Evolutionary conservation across 2,329 filamentous ascomycete species (phyloP), one percentile per base, ranked within the genome.

Genomic region (Colletotrichum godetiae): DNA sequence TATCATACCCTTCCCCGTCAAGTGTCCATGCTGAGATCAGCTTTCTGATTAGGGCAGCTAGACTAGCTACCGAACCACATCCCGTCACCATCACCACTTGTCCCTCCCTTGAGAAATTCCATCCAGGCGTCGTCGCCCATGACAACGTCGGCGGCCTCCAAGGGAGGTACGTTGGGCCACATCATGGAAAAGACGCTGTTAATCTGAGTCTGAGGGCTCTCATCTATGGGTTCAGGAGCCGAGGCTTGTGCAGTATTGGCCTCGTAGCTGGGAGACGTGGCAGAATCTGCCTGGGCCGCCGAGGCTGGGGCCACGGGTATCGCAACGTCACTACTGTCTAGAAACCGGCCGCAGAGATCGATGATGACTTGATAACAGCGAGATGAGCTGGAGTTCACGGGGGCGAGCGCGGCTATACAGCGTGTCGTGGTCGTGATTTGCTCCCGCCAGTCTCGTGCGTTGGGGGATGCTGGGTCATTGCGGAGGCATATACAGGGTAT

Each of bases 401-500:
- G 74, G 3, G 79, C 76, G 66, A 87, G 81, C 10, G 81, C 79
- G 8, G 80, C 78, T 35, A 85, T 81, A 2, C 82, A 81, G 1
- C 78, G 76, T 5, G 86, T 76, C 1, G 84, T 82, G 3, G 77
- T 79, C 3, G 75, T 76, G 52, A 87, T 82, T 70, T 87, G 85
- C 2, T 78, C 74, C 10, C 82, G 80, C 85, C 85, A 87, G 67
- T 81, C 81, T 1, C 77, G 53, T 8, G 83, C 83, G 11, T 81
- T 75, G 2, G 78, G 68, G 1, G 84, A 82, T 7, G 76, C 75
- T 0, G 85, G 84, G 5, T 84, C 78, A 66, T 85, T 86, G 6
- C 85, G 83, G 2, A 87, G 80, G 68, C 85, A 87, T 12, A 87
- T 83, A 58, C 82, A 84, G 1, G 86, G 86, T 11, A 88, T 87